These are phyloP conservation scores for Datisca glomerata DNA, from an alignment of 306 rosid genomes.

Conservation along the genomic window DNA sequence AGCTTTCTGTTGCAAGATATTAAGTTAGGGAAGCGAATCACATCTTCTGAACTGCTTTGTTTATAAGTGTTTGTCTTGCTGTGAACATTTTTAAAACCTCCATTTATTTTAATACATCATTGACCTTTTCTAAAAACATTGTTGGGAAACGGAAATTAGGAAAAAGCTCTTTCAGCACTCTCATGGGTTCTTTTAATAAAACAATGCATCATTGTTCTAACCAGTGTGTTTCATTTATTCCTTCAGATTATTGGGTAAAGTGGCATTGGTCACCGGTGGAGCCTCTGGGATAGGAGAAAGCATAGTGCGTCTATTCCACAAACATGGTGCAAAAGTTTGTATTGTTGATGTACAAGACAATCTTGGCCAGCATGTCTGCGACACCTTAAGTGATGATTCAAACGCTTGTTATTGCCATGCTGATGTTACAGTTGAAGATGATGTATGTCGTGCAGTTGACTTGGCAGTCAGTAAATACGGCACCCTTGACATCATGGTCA, in stretches of 20 bases:
- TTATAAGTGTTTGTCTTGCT: no score
- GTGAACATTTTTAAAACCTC: no score
- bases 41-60: no score
- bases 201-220: no score
- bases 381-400: slow-evolving; percentile 31
- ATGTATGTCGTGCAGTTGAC: slow-evolving; percentile 44
- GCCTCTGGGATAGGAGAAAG: slow-evolving; percentile 88
- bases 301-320: slow-evolving; percentile 52
- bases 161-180: no score
- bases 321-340: slow-evolving; percentile 78
- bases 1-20: no score
- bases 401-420: slow-evolving; percentile 32
- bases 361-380: slow-evolving; percentile 37
- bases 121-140: no score
- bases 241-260: slow-evolving; percentile 64
- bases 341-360: slow-evolving; percentile 65
- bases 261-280: slow-evolving; percentile 84
- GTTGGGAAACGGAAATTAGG: no score
- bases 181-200: no score
- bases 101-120: no score
- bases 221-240: no score
- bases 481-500: slow-evolving; percentile 71
- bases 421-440: slow-evolving; percentile 57
- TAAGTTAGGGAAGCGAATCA: no score
- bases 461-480: slow-evolving; percentile 41